Evolutionary conservation across 2,329 filamentous ascomycete species (phyloP).

Genomic region (Clarireedia sp.): DNA sequence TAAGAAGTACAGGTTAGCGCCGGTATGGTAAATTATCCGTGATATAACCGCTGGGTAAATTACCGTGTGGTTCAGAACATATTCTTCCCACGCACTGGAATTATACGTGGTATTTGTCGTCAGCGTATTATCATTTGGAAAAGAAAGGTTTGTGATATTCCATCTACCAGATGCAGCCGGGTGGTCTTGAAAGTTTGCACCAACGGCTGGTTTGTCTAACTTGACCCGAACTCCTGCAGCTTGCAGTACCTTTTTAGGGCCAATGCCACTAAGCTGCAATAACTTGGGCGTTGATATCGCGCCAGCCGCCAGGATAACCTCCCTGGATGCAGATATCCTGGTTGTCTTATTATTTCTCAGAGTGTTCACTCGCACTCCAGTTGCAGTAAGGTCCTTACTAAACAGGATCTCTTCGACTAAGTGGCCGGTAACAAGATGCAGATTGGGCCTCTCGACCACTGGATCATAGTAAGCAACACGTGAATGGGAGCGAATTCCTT

Average conservation of each 20-base stretch:
- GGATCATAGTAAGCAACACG: slow-evolving; percentile 4
- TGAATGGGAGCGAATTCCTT: neutral
- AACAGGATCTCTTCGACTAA: neutral
- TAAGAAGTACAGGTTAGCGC: neutral
- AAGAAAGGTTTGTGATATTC: neutral
- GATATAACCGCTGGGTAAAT: neutral
- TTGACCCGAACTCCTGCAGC: slow-evolving; percentile 13
- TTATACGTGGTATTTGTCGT: neutral
- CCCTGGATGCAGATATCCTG: slow-evolving; percentile 13
- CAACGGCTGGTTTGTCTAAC: slow-evolving; percentile 18
- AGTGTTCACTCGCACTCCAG: slow-evolving; percentile 4
- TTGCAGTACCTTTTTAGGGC: slow-evolving; percentile 16
- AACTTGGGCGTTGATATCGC: slow-evolving; percentile 37
- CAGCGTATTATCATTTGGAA: neutral
- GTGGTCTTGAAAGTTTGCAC: slow-evolving; percentile 32
- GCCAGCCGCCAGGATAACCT: slow-evolving; percentile 41
- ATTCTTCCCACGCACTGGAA: neutral
- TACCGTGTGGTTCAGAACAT: neutral
- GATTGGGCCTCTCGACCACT: neutral
- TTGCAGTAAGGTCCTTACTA: neutral
- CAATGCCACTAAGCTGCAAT: slow-evolving; percentile 37
- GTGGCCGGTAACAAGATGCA: neutral
- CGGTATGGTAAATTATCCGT: neutral
- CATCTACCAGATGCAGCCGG: neutral
- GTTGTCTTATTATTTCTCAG: neutral